Percentiles rank a stretch among this genome's conserved stretches.
Evolutionary conservation across 345 rosid genomes (phyloP).

Genomic region (Syzygium oleosum): DNA sequence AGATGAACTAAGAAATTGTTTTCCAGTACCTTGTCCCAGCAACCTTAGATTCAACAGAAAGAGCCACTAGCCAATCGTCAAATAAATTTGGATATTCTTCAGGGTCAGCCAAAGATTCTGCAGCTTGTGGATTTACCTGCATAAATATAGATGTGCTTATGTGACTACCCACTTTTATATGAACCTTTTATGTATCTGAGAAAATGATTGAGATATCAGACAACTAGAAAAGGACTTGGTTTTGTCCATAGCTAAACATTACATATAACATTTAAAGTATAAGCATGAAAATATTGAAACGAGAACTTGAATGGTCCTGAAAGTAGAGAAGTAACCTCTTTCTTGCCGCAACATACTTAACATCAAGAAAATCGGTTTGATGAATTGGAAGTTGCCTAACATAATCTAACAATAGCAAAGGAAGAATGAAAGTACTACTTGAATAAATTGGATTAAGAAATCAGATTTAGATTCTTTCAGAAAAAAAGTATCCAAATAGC

Average conservation of each 20-base stretch:
- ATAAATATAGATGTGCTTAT: neutral
- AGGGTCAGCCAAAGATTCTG: slow-evolving; percentile 98
- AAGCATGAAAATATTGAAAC: neutral
- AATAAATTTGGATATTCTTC: slow-evolving; percentile 94
- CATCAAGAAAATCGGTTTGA: neutral
- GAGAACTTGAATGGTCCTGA: neutral
- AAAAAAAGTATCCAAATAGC: neutral
- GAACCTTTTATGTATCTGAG: neutral
- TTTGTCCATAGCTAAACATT: neutral
- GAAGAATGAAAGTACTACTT: neutral
- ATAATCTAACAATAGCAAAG: neutral
- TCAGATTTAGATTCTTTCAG: neutral
- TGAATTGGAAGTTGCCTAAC: neutral
- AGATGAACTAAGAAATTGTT: neutral
- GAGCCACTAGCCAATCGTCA: slow-evolving; percentile 97
- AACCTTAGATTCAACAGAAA: slow-evolving; percentile 73
- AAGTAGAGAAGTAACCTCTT: neutral
- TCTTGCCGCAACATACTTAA: neutral
- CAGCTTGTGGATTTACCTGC: slow-evolving; percentile 96
- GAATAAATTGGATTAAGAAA: neutral
- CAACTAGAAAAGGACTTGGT: neutral
- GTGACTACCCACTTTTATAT: neutral
- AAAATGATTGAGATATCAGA: neutral
- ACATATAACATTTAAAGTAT: neutral
- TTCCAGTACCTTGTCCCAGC: slow-evolving; percentile 61